These are phyloP conservation scores for Cyberlindnera maritima DNA, from an alignment of 805 yeast species.

Conservation along the genomic window DNA sequence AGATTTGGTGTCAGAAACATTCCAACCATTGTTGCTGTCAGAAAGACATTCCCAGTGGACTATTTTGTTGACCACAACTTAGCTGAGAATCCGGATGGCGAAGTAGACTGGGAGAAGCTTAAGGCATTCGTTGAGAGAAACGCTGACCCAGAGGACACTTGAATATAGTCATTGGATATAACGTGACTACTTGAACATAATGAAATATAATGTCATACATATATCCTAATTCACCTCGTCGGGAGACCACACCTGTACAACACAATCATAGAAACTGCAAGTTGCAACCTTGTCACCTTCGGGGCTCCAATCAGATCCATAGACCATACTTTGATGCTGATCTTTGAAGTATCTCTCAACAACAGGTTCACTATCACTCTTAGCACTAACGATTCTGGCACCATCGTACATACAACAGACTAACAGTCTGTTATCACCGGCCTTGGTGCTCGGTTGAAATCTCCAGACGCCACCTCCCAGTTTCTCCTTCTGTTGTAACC, in stretches of 20 bases:
- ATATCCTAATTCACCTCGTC: not conserved
- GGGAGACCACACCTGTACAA: slow-evolving; percentile 70
- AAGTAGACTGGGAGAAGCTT: slow-evolving; percentile 42
- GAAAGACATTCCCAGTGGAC: slow-evolving; percentile 58
- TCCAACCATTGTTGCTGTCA: slow-evolving; percentile 66
- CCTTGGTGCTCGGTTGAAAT: slow-evolving; percentile 57
- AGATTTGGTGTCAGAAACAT: slow-evolving; percentile 55
- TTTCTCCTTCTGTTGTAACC: slow-evolving; percentile 39
- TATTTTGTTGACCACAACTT: slow-evolving; percentile 30
- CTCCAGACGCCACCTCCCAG: slow-evolving; percentile 98
- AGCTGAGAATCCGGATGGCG: slow-evolving; percentile 28
- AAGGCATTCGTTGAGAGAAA: slow-evolving; percentile 43
- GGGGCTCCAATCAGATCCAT: slow-evolving; percentile 86
- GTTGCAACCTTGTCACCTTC: slow-evolving; percentile 56
- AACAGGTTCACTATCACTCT: slow-evolving; percentile 22
- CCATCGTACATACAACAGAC: slow-evolving; percentile 97
- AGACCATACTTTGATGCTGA: slow-evolving; percentile 89
- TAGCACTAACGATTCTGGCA: slow-evolving; percentile 60
- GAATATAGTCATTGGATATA: not conserved
- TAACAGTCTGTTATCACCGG: slow-evolving; percentile 47
- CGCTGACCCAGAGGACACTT: slow-evolving; percentile 32
- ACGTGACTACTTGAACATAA: too few relatives aligned
- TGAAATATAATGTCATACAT: too few relatives aligned
- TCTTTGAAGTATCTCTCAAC: slow-evolving; percentile 49
- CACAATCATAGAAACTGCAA: slow-evolving; percentile 88